Evolutionary conservation across 2,329 filamentous ascomycete species (phyloP), one percentile per base, ranked within the genome.

Genomic region (Helotiales sp.): DNA sequence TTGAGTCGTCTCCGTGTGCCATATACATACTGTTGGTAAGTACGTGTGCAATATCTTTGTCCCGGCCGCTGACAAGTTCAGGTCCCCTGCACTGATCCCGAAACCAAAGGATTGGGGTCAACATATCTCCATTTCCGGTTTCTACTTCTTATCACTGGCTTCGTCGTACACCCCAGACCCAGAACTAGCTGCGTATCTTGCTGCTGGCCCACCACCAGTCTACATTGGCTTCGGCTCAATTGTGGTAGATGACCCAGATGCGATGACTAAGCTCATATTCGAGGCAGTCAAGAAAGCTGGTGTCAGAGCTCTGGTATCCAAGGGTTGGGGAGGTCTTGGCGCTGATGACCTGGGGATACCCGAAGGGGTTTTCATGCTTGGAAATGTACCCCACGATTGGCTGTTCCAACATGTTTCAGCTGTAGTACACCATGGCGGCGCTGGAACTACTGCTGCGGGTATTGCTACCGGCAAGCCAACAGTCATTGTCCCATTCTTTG

Each of bases 321-420:
- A 95, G 75, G 93, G 93, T 17, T 97, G 93, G 93, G 93, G 93
- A 58, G 93, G 93, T 0, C 83, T 97, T 7, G 93, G 93, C 32
- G 90, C 87, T 0, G 91, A 93, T 73, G 82, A 88, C 34, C 77
- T 91, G 3, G 86, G 85, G 0, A 79, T 93, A n/a, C 92, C 92
- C 0, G 87, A 93, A 2, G 87, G 88, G 3, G 88, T 96, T 1
- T 93, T 92, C 76, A 93, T 96, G 87, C 83, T 97, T 43, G 93
- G 91, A 11, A 96, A 95, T 74, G 89, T 90, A 52, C 93, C 93
- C 1, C 93, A 97, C 70, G 93, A 97, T 79, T 97, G 93, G 93
- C 80, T 97, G 0, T 97, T 97, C 78, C 84, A 92, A 70, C 89
- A 86, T 43, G 93, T 96, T 0, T 91, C 91, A 0, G 90, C 88